Base-by-base conservation (phyloP, 495 filamentous ascomycete species). In the Hapsidospora chrysogenum region DNA sequence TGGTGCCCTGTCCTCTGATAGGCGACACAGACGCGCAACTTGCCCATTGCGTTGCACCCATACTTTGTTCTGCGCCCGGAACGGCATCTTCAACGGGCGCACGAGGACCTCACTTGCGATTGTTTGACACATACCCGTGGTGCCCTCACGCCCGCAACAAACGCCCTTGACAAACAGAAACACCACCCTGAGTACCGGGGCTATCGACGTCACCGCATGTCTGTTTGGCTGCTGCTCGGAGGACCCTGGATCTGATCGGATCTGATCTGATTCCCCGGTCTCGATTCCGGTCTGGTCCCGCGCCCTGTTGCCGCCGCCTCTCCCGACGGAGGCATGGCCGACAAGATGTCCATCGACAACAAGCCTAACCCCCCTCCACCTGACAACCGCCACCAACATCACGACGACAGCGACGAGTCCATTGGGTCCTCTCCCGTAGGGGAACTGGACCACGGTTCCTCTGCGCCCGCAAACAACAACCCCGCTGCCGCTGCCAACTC, bases 291-390 rank as follows among this genome's bases (percentile, higher is more conserved):
- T 46, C 29, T 28, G 41, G 43, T 45, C 47, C 44, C 42, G 43
- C 40, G 44, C 41, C 47, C 46, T 52, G 41, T 26, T 41, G 28
- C 29, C 31, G 29, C 46, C 34, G 15, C 35, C 20, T 23, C 19
- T 26, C 31, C 26, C 21, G 17, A 21, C 22, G 29, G 51, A 58
- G 59, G 54, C 50, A 67, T 67, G 63, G 55, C 61, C 58, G 61
- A 65, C 49, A 65, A 60, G 44, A 72, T 72, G 68, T 72, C 68
- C 27, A 63, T 72, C 49, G 68, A 72, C 53, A 68, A 64, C 51
- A 63, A 63, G 33, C 33, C 33, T 26, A 11, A 6, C 11, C 23
- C 23, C 6, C 43, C 54, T 52, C 28, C 6, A 6, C 6, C 23
- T 11, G 11, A 26, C 23, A 11, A 26, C 23, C 23, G 23, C 23